These are phyloP conservation scores for Trypanosoma lewisi DNA, from an alignment of 208 protist genomes.

Conservation along the genomic window DNA sequence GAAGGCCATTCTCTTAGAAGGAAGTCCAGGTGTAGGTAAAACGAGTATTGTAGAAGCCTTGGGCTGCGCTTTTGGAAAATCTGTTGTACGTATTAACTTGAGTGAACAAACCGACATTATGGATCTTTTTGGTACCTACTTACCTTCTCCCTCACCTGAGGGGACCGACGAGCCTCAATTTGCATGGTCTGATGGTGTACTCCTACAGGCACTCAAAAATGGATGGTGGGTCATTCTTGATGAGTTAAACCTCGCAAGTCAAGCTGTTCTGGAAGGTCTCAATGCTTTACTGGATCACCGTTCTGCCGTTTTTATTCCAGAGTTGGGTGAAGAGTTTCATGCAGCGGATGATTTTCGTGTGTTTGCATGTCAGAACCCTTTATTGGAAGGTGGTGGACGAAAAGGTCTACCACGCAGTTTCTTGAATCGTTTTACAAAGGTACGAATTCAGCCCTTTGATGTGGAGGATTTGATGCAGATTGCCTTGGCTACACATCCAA, in stretches of 20 bases:
- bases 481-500: slow-evolving; percentile 66
- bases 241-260: slow-evolving; percentile 99
- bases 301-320: slow-evolving; percentile 91
- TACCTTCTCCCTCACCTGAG: slow-evolving; percentile 44
- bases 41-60: slow-evolving; percentile 98
- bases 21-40: slow-evolving; percentile 98
- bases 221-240: slow-evolving; percentile 99
- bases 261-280: slow-evolving; percentile 99
- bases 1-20: slow-evolving; percentile 98
- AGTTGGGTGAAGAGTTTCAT: slow-evolving; percentile 87
- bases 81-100: slow-evolving; percentile 99
- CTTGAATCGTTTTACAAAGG: slow-evolving; percentile 99
- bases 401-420: slow-evolving; percentile 99
- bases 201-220: slow-evolving; percentile 94
- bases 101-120: slow-evolving; percentile 99
- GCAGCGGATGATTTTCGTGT: slow-evolving; percentile 93
- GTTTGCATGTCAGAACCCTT: slow-evolving; percentile 99
- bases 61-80: slow-evolving; percentile 83
- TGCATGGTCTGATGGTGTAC: slow-evolving; percentile 97
- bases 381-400: slow-evolving; percentile 97
- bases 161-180: slow-evolving; percentile 84
- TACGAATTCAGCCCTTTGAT: slow-evolving; percentile 92
- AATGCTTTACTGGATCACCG: slow-evolving; percentile 99
- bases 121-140: slow-evolving; percentile 94
- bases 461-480: slow-evolving; percentile 89